Evolutionary conservation across 176 grass and related monocot species (phyloP).

Genomic region (Puccinellia tenuiflora): DNA sequence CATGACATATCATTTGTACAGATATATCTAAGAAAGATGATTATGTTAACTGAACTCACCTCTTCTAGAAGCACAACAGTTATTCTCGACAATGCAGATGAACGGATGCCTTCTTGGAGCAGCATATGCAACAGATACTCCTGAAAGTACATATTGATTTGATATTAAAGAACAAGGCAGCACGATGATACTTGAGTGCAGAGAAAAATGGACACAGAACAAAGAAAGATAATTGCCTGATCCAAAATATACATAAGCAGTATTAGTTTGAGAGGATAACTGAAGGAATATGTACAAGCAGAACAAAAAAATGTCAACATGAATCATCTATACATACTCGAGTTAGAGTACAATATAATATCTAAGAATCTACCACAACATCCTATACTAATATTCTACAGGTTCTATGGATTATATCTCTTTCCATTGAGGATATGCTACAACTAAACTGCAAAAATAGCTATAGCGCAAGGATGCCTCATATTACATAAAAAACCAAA

Average conservation of each 20-base stretch:
- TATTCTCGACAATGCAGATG: conserved; percentile 83
- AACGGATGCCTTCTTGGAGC: conserved; percentile 87
- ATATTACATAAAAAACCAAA: too few relatives aligned
- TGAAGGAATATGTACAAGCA: not conserved
- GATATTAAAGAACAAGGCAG: not conserved
- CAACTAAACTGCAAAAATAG: not conserved
- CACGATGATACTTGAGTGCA: not conserved
- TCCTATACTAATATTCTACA: not conserved
- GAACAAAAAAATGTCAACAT: not conserved
- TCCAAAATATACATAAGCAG: not conserved
- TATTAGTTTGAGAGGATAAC: not conserved
- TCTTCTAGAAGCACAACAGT: conserved; percentile 94
- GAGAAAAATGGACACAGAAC: not conserved
- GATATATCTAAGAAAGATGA: conserved; percentile 4
- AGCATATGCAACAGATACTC: conserved; percentile 77
- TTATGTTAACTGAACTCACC: conserved; percentile 37
- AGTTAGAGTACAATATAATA: not conserved
- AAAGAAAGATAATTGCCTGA: not conserved
- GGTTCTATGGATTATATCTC: not conserved
- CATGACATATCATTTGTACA: not conserved
- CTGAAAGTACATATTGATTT: conserved; percentile 32
- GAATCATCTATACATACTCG: not conserved
- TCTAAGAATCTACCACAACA: not conserved
- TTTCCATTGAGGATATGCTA: not conserved
- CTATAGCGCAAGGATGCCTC: not conserved